Base-by-base conservation (phyloP, 495 filamentous ascomycete genomes). In the Neurospora sp. region DNA sequence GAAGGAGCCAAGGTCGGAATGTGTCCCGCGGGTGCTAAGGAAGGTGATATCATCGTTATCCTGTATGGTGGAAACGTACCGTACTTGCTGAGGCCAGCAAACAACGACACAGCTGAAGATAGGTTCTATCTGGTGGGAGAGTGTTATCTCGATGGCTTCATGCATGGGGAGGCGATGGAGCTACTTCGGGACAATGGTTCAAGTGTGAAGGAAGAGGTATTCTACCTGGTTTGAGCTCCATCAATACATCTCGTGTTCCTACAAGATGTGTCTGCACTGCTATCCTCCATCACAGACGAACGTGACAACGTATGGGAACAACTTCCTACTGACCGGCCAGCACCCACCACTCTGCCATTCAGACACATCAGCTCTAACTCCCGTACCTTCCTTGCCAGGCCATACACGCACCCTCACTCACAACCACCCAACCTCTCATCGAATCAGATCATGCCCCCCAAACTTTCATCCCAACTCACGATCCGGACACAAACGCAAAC, bases 71-170 rank as follows among this genome's bases (percentile, higher is more conserved):
- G 69, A 5, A 74, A 68, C 27, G 72, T 71, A 31, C 72, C 72
- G 16, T 74, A 71, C 48, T 42, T 74, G 20, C 46, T 74, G 35
- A 71, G 46, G 40, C 12, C 16, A 42, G n/a, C 44, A 9, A 66
- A 46, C 16, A 72, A 6, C 12, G n/a, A 18, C 27, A 48, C 20
- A 5, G 48, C 18, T 6, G 37, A 10, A 9, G 53, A 68, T 39
- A 68, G 22, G 14, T 53, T 53, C 20, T 14, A 46, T 18, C 39
- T 74, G 69, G 66, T 71, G 40, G 69, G 69, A 9, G 72, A 74
- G 40, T 74, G 72, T 18, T 74, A 66, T 46, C 69, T 74, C 22
- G 38, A 74, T 14, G 72, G 72, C 2, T 35, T 74, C 68, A 73
- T 74, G 72, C 10, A 16, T 20, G 69, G 72, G 0, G 42, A 53